Conservation (phyloP, 1,139 yeast genomes). For the Yamadazyma sp. region DNA sequence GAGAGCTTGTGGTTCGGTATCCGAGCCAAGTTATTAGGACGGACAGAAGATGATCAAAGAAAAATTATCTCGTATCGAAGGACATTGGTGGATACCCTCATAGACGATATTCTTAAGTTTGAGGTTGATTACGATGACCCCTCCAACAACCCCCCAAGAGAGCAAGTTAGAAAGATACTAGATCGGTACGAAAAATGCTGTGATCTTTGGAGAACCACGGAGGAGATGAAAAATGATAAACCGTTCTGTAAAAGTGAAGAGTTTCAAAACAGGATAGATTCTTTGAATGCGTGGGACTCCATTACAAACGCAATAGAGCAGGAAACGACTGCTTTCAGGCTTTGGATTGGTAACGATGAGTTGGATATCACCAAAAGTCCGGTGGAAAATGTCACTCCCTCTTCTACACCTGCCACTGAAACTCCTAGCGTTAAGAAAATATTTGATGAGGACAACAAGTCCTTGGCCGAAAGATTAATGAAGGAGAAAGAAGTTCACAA, state of each 20-base stretch:
- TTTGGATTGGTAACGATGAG: slow-evolving; percentile 82
- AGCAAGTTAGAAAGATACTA: slow-evolving; percentile 57
- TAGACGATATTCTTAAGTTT: slow-evolving; percentile 70
- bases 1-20: slow-evolving; percentile 83
- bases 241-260: slow-evolving; percentile 68
- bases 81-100: slow-evolving; percentile 68
- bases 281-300: slow-evolving; percentile 82
- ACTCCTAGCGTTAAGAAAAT: slow-evolving; percentile 31
- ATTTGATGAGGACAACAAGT: slow-evolving; percentile 57
- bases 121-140: slow-evolving; percentile 47
- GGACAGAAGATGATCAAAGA: slow-evolving; percentile 79
- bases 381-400: slow-evolving; percentile 20
- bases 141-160: slow-evolving; percentile 29
- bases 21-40: slow-evolving; percentile 76
- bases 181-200: slow-evolving; percentile 68
- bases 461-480: slow-evolving; percentile 82
- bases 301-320: slow-evolving; percentile 68
- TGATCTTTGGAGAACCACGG: slow-evolving; percentile 75
- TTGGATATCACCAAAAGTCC: slow-evolving; percentile 55
- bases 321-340: slow-evolving; percentile 54
- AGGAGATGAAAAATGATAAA: slow-evolving; percentile 77
- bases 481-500: slow-evolving; percentile 81
- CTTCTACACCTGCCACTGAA: slow-evolving; percentile 31
- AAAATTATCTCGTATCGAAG: slow-evolving; percentile 71
- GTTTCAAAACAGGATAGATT: slow-evolving; percentile 68